Evolutionary conservation across 768 basidiomycete genomes (phyloP).

Genomic region (Lepiota subincarnata): DNA sequence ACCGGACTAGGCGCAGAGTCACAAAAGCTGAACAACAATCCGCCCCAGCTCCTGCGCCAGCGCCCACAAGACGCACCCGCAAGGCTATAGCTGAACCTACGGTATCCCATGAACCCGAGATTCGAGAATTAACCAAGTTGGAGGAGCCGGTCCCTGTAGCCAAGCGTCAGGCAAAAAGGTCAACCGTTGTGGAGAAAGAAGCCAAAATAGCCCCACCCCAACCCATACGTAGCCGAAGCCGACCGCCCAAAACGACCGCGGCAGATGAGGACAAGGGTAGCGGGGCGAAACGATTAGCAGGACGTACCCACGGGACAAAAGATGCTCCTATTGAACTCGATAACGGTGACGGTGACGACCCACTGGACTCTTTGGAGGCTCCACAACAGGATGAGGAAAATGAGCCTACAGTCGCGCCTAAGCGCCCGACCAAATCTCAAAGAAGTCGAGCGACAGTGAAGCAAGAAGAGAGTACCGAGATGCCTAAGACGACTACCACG

Average conservation of each 20-base stretch:
- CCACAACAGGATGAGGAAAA: conserved; percentile 12
- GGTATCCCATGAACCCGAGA: conserved; percentile 13
- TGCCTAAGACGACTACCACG: background rate
- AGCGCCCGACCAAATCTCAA: conserved; percentile 18
- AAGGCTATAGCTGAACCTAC: conserved; percentile 23
- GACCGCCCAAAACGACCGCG: conserved; percentile 15
- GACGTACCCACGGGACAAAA: conserved; percentile 15
- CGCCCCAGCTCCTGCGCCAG: background rate
- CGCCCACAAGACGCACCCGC: conserved; percentile 21
- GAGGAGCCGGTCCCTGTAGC: conserved; percentile 6
- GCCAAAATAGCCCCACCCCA: conserved; percentile 7
- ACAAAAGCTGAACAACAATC: background rate
- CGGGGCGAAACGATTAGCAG: background rate
- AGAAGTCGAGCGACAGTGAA: conserved; percentile 18
- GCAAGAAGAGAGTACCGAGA: conserved; percentile 10
- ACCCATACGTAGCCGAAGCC: conserved; percentile 11
- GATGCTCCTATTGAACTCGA: conserved; percentile 17
- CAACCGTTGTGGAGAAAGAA: conserved; percentile 9
- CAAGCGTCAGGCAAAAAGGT: conserved; percentile 5
- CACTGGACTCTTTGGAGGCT: conserved; percentile 19
- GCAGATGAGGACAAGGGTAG: background rate
- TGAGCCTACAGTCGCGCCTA: conserved; percentile 11
- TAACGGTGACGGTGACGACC: conserved; percentile 18
- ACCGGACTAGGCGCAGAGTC: background rate
- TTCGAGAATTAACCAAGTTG: background rate